Conservation (phyloP, 2,329 filamentous ascomycete genomes). For the Verticillium nonalfalfae region DNA sequence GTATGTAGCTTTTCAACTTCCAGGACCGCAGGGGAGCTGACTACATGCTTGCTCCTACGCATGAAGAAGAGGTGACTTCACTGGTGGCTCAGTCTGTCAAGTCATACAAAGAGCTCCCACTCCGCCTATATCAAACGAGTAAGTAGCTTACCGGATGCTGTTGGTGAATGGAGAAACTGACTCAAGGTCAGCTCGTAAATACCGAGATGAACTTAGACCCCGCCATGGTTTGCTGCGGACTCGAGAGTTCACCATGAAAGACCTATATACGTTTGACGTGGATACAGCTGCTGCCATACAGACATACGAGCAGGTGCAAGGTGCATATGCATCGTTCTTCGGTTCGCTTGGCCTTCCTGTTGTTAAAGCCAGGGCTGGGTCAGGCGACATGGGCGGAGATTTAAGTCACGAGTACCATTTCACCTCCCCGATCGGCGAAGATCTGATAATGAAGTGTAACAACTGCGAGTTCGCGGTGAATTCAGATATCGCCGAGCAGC, state of each 20-base stretch:
- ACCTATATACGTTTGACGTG: conserved; percentile 90
- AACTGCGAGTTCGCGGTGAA: conserved; percentile 75
- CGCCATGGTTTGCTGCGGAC: conserved; percentile 82
- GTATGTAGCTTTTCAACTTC: conserved; percentile 66
- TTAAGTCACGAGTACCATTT: conserved; percentile 95
- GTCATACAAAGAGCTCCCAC: conserved; percentile 80
- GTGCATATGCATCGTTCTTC: conserved; percentile 72
- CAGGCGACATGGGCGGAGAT: conserved; percentile 91
- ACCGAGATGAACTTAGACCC: conserved; percentile 85
- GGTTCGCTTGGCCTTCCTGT: conserved; percentile 78
- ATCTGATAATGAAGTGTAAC: conserved; percentile 71
- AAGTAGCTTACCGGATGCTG: conserved; percentile 18
- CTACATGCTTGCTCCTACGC: conserved; percentile 82
- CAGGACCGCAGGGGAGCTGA: conserved; percentile 68
- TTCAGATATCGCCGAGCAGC: conserved; percentile 71
- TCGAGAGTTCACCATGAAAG: conserved; percentile 96
- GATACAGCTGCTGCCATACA: conserved; percentile 60
- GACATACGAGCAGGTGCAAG: conserved; percentile 71
- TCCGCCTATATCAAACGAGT: conserved; percentile 89
- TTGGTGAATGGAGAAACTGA: conserved; percentile 3
- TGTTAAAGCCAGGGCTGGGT: conserved; percentile 80
- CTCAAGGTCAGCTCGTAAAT: conserved; percentile 62
- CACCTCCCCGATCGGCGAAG: conserved; percentile 72
- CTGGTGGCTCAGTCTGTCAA: conserved; percentile 67
- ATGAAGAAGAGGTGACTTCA: conserved; percentile 91